Conservation (phyloP, 768 basidiomycete genomes). For the Pleurotus ostreatus region DNA sequence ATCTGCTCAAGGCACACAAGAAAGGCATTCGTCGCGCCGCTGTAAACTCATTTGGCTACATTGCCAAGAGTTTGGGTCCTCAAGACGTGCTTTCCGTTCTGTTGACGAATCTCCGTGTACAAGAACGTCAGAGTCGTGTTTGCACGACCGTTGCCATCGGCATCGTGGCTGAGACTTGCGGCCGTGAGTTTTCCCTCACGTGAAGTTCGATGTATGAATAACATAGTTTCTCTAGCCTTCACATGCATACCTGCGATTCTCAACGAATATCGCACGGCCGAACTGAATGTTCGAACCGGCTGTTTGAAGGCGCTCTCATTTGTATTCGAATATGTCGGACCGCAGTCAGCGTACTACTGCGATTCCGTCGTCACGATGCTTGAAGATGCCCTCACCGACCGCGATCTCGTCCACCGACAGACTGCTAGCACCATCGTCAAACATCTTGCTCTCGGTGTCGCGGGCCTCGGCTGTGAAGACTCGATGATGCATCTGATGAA, state of each 20-base stretch:
- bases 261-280: slow-evolving; percentile 97
- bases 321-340: slow-evolving; percentile 99
- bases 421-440: slow-evolving; percentile 98
- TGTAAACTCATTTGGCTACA: slow-evolving; percentile 99
- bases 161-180: slow-evolving; percentile 92
- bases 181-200: slow-evolving; percentile 42
- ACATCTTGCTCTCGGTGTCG: slow-evolving; percentile 94
- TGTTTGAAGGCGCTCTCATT: slow-evolving; percentile 98
- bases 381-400: slow-evolving; percentile 96
- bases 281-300: slow-evolving; percentile 97
- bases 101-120: slow-evolving; percentile 93
- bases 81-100: slow-evolving; percentile 96
- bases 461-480: slow-evolving; percentile 96
- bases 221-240: slow-evolving; percentile 54
- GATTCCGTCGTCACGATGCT: slow-evolving; percentile 98
- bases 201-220: slow-evolving; percentile 1
- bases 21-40: slow-evolving; percentile 98
- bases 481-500: slow-evolving; percentile 98
- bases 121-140: slow-evolving; percentile 98
- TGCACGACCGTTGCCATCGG: slow-evolving; percentile 98
- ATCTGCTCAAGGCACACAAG: slow-evolving; percentile 97
- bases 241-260: slow-evolving; percentile 98
- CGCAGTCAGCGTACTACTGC: slow-evolving; percentile 93
- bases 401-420: slow-evolving; percentile 97
- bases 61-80: slow-evolving; percentile 98